Evolutionary conservation across 768 basidiomycete genomes (phyloP), one percentile per base, ranked within the genome.

Genomic region (Nidularia sp.): DNA sequence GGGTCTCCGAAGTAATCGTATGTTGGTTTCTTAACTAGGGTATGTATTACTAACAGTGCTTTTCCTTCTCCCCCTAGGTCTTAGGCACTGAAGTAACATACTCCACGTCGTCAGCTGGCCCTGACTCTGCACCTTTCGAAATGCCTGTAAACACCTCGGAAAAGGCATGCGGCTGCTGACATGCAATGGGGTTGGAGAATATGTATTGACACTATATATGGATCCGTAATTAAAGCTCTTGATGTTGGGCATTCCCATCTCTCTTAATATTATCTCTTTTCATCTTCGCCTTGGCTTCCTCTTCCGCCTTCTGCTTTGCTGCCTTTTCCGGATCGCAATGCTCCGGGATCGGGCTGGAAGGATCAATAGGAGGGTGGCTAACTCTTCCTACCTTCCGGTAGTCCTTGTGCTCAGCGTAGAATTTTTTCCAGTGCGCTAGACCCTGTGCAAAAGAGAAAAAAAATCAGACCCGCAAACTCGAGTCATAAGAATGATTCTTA

Each of bases 391-490:
- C 81, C 61, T 86, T 86, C 50, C 61, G 60, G 66, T 98, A 98
- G 54, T 82, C 79, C 60, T 89, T 84, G 67, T 93, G 89, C 6
- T 90, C 81, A 0, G 75, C 69, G 62, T 94, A 98, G 74, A 95
- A 98, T 31, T 79, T 75, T 70, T 93, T 95, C 95, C 95, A 98
- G 57, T 94, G 85, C 45, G 80, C 67, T 15, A 97, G 71, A 54
- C 89, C 73, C 92, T 96, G 51, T 35, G 8, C 13, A 54, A 46
- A 9, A n/a, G 45, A 34, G 25, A 9, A 53, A 45, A 53, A 53
- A 39, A 51, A 18, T 18, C 45, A 33, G 22, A 51, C 43, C 45
- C 45, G 34, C 32, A 35, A 15, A 35, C 29, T 35, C 43, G 15
- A n/a, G 12, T 44, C 12, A 41, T 49, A 25, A 34, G 36, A 31